These are phyloP conservation scores for Crinitomyces ghanaensis DNA, from an alignment of 805 yeast species.

Conservation along the genomic window DNA sequence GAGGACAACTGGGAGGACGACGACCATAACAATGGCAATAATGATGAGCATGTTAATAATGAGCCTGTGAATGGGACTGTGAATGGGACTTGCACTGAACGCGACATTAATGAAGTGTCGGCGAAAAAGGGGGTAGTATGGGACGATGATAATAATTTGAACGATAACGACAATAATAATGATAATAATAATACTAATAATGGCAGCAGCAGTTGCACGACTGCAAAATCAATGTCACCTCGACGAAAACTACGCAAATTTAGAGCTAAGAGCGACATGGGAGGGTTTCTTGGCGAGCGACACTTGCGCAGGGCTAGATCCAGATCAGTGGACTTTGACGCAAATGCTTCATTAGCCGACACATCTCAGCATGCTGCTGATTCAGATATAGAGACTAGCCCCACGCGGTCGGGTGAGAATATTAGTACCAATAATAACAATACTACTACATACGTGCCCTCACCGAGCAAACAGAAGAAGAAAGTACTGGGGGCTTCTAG, in stretches of 20 bases:
- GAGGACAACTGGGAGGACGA: no score
- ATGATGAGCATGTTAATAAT: no score
- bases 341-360: background rate
- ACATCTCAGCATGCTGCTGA: conserved; percentile 1
- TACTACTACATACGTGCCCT: no score
- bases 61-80: no score
- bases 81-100: no score
- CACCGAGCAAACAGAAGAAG: no score
- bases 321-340: background rate
- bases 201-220: background rate
- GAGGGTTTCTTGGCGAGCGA: conserved; percentile 4
- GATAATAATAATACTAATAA: no score
- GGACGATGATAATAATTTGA: background rate
- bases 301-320: background rate
- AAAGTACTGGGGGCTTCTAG: no score
- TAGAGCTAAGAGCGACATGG: conserved; percentile 15
- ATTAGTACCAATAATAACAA: no score
- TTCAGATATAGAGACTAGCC: conserved; percentile 9
- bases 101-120: no score
- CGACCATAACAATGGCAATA: no score
- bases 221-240: conserved; percentile 1
- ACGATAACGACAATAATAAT: background rate
- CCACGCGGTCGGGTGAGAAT: background rate
- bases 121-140: background rate
- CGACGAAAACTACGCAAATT: conserved; percentile 10